Conservation (phyloP, 1,284 basidiomycete genomes). For the Boletus sp. region DNA sequence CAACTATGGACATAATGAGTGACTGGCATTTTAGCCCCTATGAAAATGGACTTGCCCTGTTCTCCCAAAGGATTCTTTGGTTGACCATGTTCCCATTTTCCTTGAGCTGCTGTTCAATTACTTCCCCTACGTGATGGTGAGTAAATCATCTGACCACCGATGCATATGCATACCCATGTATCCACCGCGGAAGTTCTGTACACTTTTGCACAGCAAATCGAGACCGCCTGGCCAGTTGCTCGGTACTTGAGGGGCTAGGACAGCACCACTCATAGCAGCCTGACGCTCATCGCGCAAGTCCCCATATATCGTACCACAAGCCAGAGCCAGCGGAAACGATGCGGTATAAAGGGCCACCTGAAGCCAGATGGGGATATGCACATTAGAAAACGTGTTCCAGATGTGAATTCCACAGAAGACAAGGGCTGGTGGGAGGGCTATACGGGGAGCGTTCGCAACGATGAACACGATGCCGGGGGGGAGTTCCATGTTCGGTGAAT, state of each 20-base stretch:
- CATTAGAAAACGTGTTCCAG: constrained; percentile 1
- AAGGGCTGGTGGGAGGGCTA: constrained; percentile 20
- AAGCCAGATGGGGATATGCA: constrained; percentile 18
- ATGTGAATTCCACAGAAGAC: constrained; percentile 15
- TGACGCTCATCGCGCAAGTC: constrained; percentile 27
- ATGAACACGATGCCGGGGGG: constrained; percentile 31
- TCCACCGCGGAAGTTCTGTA: constrained; percentile 26
- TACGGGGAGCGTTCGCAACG: constrained; percentile 17
- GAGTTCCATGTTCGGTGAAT: constrained; percentile 11
- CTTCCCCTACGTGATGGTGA: constrained; percentile 29
- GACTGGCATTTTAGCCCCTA: background rate
- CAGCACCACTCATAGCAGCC: constrained; percentile 34
- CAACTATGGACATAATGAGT: constrained; percentile 11
- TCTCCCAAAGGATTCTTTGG: constrained; percentile 32
- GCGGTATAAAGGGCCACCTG: constrained; percentile 17
- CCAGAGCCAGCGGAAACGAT: constrained; percentile 29
- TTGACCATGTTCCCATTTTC: constrained; percentile 32
- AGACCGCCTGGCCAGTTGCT: constrained; percentile 35
- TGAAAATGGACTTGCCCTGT: constrained; percentile 23
- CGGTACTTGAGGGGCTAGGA: constrained; percentile 29
- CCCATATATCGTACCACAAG: constrained; percentile 17
- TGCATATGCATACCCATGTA: constrained; percentile 33
- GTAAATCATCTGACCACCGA: background rate
- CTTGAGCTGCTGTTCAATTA: constrained; percentile 14
- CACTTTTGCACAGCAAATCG: constrained; percentile 24